These are phyloP conservation scores for Nymphaea colorata DNA, from an alignment of 164 flowering plant species.

Conservation along the genomic window DNA sequence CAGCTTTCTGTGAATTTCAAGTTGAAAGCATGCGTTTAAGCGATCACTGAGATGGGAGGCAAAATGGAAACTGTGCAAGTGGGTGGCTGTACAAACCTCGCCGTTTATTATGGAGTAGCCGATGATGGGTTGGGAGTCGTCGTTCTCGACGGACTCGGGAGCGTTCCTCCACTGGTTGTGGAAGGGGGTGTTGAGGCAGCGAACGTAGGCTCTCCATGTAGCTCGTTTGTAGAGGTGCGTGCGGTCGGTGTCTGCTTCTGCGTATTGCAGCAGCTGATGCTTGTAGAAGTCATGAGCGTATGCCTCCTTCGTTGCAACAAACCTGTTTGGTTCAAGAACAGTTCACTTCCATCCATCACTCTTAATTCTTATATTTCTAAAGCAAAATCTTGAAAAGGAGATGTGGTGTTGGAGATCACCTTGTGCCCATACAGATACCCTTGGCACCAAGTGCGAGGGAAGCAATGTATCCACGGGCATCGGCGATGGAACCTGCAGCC, in stretches of 20 bases:
- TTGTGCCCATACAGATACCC: constrained; percentile 21
- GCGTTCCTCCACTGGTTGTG: constrained; percentile 12
- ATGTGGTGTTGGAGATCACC: constrained; percentile 8
- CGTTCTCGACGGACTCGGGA: constrained; percentile 11
- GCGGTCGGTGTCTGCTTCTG: constrained; percentile 16
- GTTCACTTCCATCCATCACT: background rate
- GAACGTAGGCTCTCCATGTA: constrained; percentile 20
- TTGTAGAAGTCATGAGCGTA: constrained; percentile 24
- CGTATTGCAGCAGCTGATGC: constrained; percentile 15
- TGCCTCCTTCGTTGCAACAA: constrained; percentile 20
- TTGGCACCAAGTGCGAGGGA: constrained; percentile 20
- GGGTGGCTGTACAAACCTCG: background rate
- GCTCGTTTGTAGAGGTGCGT: constrained; percentile 15
- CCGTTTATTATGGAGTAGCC: constrained; percentile 11
- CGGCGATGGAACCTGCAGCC: constrained; percentile 19
- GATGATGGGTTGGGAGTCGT: constrained; percentile 15
- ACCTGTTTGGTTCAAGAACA: constrained; percentile 19
- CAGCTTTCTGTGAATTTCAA: constrained; percentile 2
- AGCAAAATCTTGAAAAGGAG: too few relatives aligned
- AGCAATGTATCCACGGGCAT: constrained; percentile 23
- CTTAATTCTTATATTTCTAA: too few relatives aligned
- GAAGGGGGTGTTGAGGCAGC: constrained; percentile 22
- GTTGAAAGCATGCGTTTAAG: background rate
- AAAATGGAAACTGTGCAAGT: background rate
- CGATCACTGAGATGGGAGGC: background rate